Percentiles rank a stretch among this genome's conserved stretches.
These are phyloP conservation scores for Thelonectria olida DNA, from an alignment of 2,329 filamentous ascomycete species.

Conservation along the genomic window DNA sequence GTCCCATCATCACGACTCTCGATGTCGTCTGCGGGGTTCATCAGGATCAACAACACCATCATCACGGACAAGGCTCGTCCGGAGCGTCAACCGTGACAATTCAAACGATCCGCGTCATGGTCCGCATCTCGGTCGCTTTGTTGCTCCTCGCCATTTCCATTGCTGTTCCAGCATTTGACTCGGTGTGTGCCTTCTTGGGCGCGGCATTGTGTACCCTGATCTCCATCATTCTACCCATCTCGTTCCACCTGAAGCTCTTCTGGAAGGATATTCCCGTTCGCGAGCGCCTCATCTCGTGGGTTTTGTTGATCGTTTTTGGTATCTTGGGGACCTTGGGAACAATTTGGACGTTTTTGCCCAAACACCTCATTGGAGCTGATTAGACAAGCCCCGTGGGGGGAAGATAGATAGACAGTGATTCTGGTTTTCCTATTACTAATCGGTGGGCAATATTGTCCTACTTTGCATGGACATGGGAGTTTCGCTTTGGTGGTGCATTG, in stretches of 20 bases:
- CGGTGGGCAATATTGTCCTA: background rate
- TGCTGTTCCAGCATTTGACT: constrained; percentile 80
- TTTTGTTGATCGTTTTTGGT: constrained; percentile 74
- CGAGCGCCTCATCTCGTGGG: constrained; percentile 75
- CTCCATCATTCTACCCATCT: constrained; percentile 87
- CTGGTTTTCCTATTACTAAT: background rate
- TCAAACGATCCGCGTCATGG: constrained; percentile 60
- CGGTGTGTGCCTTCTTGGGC: constrained; percentile 91
- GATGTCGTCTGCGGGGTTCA: constrained; percentile 85
- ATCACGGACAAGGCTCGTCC: constrained; percentile 44
- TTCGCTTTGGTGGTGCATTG: background rate
- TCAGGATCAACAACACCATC: constrained; percentile 48
- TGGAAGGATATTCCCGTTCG: constrained; percentile 70
- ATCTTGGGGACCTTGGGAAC: constrained; percentile 81
- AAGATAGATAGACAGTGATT: background rate
- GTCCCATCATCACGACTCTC: constrained; percentile 85
- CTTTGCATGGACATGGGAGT: constrained; percentile 5
- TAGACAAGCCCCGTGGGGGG: background rate
- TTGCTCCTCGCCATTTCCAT: constrained; percentile 79
- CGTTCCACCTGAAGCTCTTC: constrained; percentile 92
- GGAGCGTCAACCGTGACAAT: constrained; percentile 54
- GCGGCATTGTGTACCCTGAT: constrained; percentile 92
- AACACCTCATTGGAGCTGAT: constrained; percentile 71
- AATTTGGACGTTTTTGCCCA: constrained; percentile 87
- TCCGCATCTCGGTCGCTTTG: constrained; percentile 74